Conservation (phyloP, 768 basidiomycete genomes). For the Leccinum imitatum region DNA sequence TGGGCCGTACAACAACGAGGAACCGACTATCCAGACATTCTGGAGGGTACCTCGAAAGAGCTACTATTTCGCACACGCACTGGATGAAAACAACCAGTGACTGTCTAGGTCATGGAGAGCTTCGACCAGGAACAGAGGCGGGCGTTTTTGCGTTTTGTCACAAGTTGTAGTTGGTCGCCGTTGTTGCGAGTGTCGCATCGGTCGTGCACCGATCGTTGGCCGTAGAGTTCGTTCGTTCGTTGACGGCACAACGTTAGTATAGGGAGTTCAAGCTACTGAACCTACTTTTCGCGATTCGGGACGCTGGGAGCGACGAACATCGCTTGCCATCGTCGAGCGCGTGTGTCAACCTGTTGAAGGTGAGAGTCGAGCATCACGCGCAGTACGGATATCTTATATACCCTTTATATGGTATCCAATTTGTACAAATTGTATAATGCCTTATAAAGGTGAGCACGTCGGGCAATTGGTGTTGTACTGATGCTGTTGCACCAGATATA, state of each 20-base stretch:
- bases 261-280: constrained; percentile 85
- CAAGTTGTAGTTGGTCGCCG: constrained; percentile 88
- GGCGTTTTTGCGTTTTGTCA: constrained; percentile 84
- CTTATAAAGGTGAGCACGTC: too few species aligned
- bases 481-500: too few species aligned
- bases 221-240: neutral
- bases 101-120: constrained; percentile 62
- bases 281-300: constrained; percentile 82
- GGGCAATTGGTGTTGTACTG: too few species aligned
- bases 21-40: constrained; percentile 73
- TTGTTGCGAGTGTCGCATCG: constrained; percentile 55
- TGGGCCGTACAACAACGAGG: constrained; percentile 68
- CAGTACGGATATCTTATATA: too few species aligned
- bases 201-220: too few species aligned
- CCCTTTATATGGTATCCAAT: too few species aligned
- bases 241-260: neutral
- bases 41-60: constrained; percentile 62
- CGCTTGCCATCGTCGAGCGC: constrained; percentile 79
- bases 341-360: constrained; percentile 63
- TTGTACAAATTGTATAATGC: too few species aligned
- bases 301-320: constrained; percentile 68
- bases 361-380: too few species aligned
- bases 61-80: neutral
- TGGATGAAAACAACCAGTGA: neutral
- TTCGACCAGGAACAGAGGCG: constrained; percentile 81